These are phyloP conservation scores for Ganoderma lucidum DNA, from an alignment of 1,284 basidiomycete genomes.

Conservation along the genomic window DNA sequence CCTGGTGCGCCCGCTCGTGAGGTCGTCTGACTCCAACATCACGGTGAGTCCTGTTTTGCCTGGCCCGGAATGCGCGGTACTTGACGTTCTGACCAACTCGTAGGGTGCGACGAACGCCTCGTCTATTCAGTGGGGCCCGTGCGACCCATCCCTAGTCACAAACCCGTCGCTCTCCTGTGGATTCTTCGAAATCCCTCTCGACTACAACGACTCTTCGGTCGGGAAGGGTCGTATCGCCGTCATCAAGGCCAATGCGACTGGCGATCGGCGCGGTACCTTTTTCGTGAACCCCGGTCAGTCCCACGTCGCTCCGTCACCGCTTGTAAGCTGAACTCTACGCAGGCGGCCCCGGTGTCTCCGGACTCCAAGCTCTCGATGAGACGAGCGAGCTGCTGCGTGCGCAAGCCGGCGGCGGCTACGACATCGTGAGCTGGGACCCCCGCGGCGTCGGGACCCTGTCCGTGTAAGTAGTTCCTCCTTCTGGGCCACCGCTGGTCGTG, in stretches of 20 bases:
- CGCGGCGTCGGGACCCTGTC: slow-evolving; percentile 23
- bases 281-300: slow-evolving; percentile 23
- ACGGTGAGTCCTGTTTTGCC: background rate
- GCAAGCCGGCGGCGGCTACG: slow-evolving; percentile 18
- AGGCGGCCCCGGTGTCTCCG: slow-evolving; percentile 13
- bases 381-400: slow-evolving; percentile 2
- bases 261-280: slow-evolving; percentile 14
- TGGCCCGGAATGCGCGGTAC: background rate
- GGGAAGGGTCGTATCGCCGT: slow-evolving; percentile 20
- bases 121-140: slow-evolving; percentile 18
- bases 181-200: slow-evolving; percentile 23
- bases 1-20: background rate
- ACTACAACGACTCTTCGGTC: slow-evolving; percentile 21
- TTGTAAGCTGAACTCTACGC: background rate
- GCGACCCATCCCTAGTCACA: slow-evolving; percentile 5
- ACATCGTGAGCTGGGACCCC: slow-evolving; percentile 27
- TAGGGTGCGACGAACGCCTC: background rate
- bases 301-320: background rate
- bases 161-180: slow-evolving; percentile 21
- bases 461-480: background rate
- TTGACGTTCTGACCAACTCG: background rate
- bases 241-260: slow-evolving; percentile 23
- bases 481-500: too few species aligned
- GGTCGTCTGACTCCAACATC: background rate
- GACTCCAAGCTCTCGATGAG: background rate